phyloP scores from a whole-genome alignment of 2,329 filamentous ascomycete genomes.

The Biscogniauxia sp. region DNA sequence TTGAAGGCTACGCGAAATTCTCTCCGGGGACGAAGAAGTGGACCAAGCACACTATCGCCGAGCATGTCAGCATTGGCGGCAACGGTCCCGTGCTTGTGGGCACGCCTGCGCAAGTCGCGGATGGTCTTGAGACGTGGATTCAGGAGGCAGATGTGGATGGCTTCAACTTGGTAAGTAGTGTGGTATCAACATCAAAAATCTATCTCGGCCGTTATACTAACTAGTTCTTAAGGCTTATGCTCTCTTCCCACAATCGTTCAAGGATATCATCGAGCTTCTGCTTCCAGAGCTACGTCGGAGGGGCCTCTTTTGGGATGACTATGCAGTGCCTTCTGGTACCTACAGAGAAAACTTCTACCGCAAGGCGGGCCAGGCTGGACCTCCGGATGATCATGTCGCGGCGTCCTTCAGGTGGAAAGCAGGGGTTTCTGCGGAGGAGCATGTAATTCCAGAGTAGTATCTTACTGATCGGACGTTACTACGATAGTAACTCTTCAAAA shows the following conservation, averaged over 20 bases:
- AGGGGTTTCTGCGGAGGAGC: constrained; percentile 29
- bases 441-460: constrained; percentile 27
- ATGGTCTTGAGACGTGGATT: constrained; percentile 66
- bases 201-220: neutral
- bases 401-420: constrained; percentile 45
- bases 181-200: neutral
- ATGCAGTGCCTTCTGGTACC: constrained; percentile 54
- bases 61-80: constrained; percentile 67
- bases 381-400: constrained; percentile 51
- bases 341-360: constrained; percentile 61
- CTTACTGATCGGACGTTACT: no score
- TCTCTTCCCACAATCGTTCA: constrained; percentile 65
- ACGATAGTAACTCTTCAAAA: no score
- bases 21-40: constrained; percentile 62
- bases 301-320: constrained; percentile 56
- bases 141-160: constrained; percentile 69
- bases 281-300: constrained; percentile 61
- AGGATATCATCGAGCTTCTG: constrained; percentile 64
- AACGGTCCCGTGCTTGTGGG: constrained; percentile 64
- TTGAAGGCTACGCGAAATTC: constrained; percentile 54
- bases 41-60: constrained; percentile 69
- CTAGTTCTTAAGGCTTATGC: constrained; percentile 51
- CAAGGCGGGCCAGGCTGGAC: constrained; percentile 47
- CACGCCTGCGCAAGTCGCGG: constrained; percentile 62
- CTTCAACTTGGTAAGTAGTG: constrained; percentile 64